Evolutionary conservation across 1,139 yeast genomes (phyloP).

Genomic region (Groenewaldozyma auringiensis): DNA sequence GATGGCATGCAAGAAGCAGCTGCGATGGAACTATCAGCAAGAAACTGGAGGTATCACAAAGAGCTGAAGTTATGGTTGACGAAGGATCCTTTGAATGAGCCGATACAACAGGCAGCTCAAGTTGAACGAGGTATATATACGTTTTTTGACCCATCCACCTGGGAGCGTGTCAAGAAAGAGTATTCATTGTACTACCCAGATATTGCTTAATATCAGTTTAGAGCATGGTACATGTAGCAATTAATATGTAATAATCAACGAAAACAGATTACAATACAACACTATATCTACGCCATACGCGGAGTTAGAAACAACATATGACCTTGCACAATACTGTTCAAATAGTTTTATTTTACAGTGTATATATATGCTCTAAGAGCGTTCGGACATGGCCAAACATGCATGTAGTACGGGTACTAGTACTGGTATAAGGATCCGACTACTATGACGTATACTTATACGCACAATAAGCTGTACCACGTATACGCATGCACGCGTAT

Average conservation of each 20-base stretch:
- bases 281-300: too few species aligned
- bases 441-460: too few species aligned
- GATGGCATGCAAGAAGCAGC: constrained; percentile 92
- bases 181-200: constrained; percentile 37
- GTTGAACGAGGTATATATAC: constrained; percentile 95
- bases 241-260: too few species aligned
- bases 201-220: constrained; percentile 28
- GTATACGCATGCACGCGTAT: too few species aligned
- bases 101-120: constrained; percentile 72
- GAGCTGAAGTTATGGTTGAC: constrained; percentile 95
- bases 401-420: too few species aligned
- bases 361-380: too few species aligned
- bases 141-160: constrained; percentile 89
- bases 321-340: neutral
- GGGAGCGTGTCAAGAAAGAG: constrained; percentile 80
- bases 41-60: constrained; percentile 97
- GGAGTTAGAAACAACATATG: too few species aligned
- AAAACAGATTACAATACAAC: too few species aligned
- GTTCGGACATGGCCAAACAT: too few species aligned
- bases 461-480: too few species aligned
- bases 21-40: constrained; percentile 72
- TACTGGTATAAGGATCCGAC: too few species aligned
- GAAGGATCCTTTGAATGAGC: constrained; percentile 86
- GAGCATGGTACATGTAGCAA: constrained; percentile 1
- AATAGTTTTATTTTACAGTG: too few species aligned